Evolutionary conservation across 805 yeast genomes (phyloP).

Genomic region (Kockiozyma suomiensis): DNA sequence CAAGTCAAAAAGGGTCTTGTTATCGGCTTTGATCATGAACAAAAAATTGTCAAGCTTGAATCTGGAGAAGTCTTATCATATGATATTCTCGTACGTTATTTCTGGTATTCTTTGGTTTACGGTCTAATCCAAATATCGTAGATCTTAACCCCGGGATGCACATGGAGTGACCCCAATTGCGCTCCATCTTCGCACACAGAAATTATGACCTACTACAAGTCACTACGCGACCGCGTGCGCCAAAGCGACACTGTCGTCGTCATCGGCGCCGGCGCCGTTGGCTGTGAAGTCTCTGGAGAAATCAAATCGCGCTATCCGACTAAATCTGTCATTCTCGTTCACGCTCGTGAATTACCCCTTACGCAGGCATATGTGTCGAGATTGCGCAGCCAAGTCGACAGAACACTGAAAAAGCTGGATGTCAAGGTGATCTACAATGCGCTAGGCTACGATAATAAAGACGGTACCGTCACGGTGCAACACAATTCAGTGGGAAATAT

Average conservation of each 20-base stretch:
- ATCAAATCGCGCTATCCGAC: slow-evolving; percentile 43
- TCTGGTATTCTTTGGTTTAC: background rate
- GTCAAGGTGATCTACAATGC: slow-evolving; percentile 29
- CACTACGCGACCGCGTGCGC: slow-evolving; percentile 40
- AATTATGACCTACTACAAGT: slow-evolving; percentile 3
- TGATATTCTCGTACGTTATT: slow-evolving; percentile 16
- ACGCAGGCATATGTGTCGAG: slow-evolving; percentile 12
- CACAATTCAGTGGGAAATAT: background rate
- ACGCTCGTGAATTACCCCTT: slow-evolving; percentile 30
- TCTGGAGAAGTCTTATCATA: slow-evolving; percentile 6
- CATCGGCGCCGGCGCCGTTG: slow-evolving; percentile 58
- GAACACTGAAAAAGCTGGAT: slow-evolving; percentile 27
- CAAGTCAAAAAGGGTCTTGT: slow-evolving; percentile 7
- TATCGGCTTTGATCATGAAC: background rate
- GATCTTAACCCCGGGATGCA: slow-evolving; percentile 22
- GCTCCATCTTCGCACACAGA: slow-evolving; percentile 7
- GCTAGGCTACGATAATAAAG: slow-evolving; percentile 9
- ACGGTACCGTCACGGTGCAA: slow-evolving; percentile 15
- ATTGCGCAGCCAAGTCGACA: slow-evolving; percentile 18
- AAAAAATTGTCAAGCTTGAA: slow-evolving; percentile 11
- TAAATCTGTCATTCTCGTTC: slow-evolving; percentile 42
- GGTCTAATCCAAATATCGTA: background rate
- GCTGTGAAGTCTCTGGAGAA: slow-evolving; percentile 55
- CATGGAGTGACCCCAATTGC: slow-evolving; percentile 8
- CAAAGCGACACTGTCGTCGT: slow-evolving; percentile 47